phyloP scores from a whole-genome alignment of 2,329 filamentous ascomycete genomes.

The Venturia nashicola region DNA sequence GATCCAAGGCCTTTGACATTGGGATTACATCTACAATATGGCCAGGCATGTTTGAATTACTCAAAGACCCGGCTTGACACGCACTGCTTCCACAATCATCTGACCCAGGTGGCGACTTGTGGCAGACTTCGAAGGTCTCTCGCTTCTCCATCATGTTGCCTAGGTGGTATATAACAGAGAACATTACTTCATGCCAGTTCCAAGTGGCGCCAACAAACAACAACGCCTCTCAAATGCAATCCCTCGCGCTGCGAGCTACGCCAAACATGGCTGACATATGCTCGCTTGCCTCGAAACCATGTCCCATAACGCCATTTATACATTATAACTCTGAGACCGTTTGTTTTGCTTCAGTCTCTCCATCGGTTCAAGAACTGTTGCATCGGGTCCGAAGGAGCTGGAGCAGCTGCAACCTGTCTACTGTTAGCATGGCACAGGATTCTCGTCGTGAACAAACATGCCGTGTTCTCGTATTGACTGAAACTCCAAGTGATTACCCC shows the following conservation, averaged over 20 bases:
- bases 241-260: not conserved
- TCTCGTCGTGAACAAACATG: constrained; percentile 26
- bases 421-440: constrained; percentile 1
- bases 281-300: not conserved
- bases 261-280: not conserved
- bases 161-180: not conserved
- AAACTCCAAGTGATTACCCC: constrained; percentile 34
- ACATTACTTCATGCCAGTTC: not conserved
- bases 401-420: constrained; percentile 40
- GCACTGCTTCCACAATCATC: too few relatives aligned
- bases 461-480: constrained; percentile 44
- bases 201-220: not conserved
- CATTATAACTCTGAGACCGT: not conserved
- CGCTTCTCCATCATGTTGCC: not conserved
- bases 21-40: too few relatives aligned
- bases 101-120: not conserved
- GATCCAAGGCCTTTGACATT: not conserved
- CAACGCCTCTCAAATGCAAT: constrained; percentile 4
- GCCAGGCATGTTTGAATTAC: too few relatives aligned
- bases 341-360: constrained; percentile 35
- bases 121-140: not conserved
- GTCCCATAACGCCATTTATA: not conserved
- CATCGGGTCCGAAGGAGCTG: constrained; percentile 40
- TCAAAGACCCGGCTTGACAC: too few relatives aligned
- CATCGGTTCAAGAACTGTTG: constrained; percentile 45